Base-by-base conservation (phyloP, 768 basidiomycete species). In the Clitopilus passeckerianus region DNA sequence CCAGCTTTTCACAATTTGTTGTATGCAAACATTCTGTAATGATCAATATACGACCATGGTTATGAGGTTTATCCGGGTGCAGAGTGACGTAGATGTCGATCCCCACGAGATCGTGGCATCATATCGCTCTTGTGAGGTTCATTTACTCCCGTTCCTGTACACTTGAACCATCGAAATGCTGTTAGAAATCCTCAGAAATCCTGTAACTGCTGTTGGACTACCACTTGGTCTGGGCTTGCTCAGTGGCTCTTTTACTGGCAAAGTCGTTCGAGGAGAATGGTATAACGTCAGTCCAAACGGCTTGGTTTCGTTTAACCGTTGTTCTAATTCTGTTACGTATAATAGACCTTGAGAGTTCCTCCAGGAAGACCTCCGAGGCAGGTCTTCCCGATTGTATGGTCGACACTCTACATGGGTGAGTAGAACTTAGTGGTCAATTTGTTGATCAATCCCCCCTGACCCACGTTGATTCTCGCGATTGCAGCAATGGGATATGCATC, bases 401-500 rank as follows among this genome's bases (percentile, higher is more conserved):
- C 81, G 0, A 65, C 75, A 0, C 63, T 86, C 14, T 84, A 82
- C 64, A 58, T 77, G 15, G 72, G 74, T 74, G 54, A 24, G 72
- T 61, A 6, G 8, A 15, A 34, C 22, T 20, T n/a, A n/a, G n/a
- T n/a, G n/a, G n/a, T n/a, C n/a, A n/a, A n/a, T n/a, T n/a, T n/a
- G 15, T 12, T 15, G 3, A 18, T 18, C 41, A 41, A 41, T 41
- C 10, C n/a, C 37, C 3, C 3, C 10, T 41, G n/a, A n/a, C 20
- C 65, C 20, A 43, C 27, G 27, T 30, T 7, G 27, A 30, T 30
- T 30, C 27, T 30, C 27, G 7, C 27, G 7, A 30, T 4, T 30
- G 27, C 35, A 78, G 79, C 77, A 7, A 86, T 89, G 85, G 88
- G 88, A 20, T 88, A 82, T 65, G 86, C 86, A 7, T 86, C 85